Percentiles rank a stretch among this genome's conserved stretches.
Evolutionary conservation across 106 monocot genomes (phyloP).

Genomic region (Alisma plantagoaquatica): DNA sequence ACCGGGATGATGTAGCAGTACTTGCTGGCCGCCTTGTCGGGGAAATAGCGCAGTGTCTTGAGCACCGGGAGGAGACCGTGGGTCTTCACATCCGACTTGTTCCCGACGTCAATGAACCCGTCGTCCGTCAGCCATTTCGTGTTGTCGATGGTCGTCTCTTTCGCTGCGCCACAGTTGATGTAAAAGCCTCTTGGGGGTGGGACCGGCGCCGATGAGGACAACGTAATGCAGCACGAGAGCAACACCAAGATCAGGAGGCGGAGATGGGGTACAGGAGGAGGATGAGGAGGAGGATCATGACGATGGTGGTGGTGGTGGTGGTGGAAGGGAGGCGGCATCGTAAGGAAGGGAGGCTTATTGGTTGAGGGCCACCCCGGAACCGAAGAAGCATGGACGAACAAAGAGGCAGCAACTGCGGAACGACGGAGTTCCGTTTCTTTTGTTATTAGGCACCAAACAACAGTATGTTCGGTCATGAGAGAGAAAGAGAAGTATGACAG

Average conservation of each 20-base stretch:
- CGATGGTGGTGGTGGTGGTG: too few relatives aligned
- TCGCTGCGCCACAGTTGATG: slow-evolving; percentile 59
- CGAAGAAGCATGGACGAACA: too few relatives aligned
- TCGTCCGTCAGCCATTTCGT: slow-evolving; percentile 73
- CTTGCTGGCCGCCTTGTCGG: slow-evolving; percentile 50
- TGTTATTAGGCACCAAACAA: too few relatives aligned
- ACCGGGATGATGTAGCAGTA: slow-evolving; percentile 71
- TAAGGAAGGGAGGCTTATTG: neutral
- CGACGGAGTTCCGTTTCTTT: too few relatives aligned
- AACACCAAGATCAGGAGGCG: too few relatives aligned
- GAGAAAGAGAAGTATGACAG: too few relatives aligned
- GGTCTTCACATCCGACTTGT: slow-evolving; percentile 24
- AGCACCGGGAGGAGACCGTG: slow-evolving; percentile 37
- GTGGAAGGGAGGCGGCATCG: slow-evolving; percentile 8
- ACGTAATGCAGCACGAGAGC: slow-evolving; percentile 7
- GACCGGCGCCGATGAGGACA: slow-evolving; percentile 4
- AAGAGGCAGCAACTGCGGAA: too few relatives aligned
- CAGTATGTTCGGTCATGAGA: too few relatives aligned
- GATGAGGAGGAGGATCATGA: slow-evolving; percentile 12
- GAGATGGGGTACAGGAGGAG: slow-evolving; percentile 9
- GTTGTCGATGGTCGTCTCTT: slow-evolving; percentile 21
- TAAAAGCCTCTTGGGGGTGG: slow-evolving; percentile 32
- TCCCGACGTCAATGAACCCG: slow-evolving; percentile 53
- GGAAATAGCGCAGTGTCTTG: slow-evolving; percentile 59
- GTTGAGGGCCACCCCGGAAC: neutral